Evolutionary conservation across 31 red algal species (phyloP).

Genomic region (Bonnemaisonia californica): DNA sequence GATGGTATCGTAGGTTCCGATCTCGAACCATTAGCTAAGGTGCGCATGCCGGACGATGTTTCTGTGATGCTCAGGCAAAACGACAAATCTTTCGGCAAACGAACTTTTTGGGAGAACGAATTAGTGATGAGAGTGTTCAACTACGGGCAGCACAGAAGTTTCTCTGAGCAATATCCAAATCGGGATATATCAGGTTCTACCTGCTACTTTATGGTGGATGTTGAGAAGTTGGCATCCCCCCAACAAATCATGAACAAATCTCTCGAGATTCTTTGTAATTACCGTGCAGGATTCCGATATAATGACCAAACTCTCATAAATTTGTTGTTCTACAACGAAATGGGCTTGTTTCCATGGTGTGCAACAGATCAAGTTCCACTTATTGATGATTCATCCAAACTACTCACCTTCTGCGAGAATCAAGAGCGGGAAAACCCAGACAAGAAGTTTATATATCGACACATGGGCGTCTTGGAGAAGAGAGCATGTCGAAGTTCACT

Average conservation of each 20-base stretch:
- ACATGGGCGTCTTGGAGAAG: slow-evolving; percentile 46
- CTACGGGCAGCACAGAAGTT: neutral
- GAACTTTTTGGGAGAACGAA: slow-evolving; percentile 43
- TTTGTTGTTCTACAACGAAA: slow-evolving; percentile 43
- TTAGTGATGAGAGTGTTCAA: slow-evolving; percentile 20
- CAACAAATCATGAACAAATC: slow-evolving; percentile 14
- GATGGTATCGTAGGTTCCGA: slow-evolving; percentile 35
- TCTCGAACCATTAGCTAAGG: slow-evolving; percentile 36
- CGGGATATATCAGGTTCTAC: slow-evolving; percentile 43
- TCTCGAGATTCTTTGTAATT: slow-evolving; percentile 47
- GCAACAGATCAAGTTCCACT: slow-evolving; percentile 43
- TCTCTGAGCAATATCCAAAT: slow-evolving; percentile 35
- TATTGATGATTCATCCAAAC: slow-evolving; percentile 17
- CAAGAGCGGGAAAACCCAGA: slow-evolving; percentile 37
- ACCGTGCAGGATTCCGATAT: slow-evolving; percentile 51
- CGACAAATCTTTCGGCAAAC: slow-evolving; percentile 45
- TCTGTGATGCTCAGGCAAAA: slow-evolving; percentile 57
- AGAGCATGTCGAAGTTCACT: neutral
- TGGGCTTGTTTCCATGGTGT: slow-evolving; percentile 51
- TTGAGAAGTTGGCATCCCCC: slow-evolving; percentile 29
- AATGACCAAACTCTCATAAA: slow-evolving; percentile 62
- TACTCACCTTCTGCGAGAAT: slow-evolving; percentile 27
- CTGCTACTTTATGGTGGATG: slow-evolving; percentile 52
- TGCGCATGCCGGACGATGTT: slow-evolving; percentile 34
- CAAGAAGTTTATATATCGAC: slow-evolving; percentile 49